Conservation (phyloP, 164 flowering plant genomes). For the Kalanchoe fedtschenkoi region DNA sequence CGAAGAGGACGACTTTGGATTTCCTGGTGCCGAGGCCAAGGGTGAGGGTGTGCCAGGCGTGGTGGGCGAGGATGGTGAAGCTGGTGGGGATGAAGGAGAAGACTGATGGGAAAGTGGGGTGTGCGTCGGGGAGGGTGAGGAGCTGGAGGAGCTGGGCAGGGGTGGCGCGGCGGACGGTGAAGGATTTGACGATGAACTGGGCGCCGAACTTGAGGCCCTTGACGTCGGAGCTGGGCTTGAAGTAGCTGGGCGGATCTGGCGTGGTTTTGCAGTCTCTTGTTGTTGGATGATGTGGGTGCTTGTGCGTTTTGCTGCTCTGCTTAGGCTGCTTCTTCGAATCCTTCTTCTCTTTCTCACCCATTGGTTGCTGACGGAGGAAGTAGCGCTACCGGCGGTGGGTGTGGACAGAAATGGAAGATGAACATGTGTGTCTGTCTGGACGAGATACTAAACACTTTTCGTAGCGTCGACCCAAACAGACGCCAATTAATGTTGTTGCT, state of each 20-base stretch:
- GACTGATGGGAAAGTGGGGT: constrained; percentile 52
- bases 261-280: constrained; percentile 27
- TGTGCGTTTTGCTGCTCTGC: constrained; percentile 47
- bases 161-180: background rate
- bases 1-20: constrained; percentile 76
- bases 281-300: constrained; percentile 38
- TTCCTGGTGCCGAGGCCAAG: constrained; percentile 92
- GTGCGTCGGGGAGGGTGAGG: constrained; percentile 6
- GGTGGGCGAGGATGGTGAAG: constrained; percentile 94
- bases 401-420: background rate
- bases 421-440: too few relatives aligned
- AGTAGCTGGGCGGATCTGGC: constrained; percentile 42
- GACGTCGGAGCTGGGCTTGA: constrained; percentile 18
- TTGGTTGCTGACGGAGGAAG: constrained; percentile 8
- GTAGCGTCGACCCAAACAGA: too few relatives aligned
- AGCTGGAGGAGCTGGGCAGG: constrained; percentile 17
- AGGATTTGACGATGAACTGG: background rate
- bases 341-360: constrained; percentile 38
- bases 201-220: constrained; percentile 2
- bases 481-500: too few relatives aligned
- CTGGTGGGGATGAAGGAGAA: constrained; percentile 76
- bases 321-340: constrained; percentile 23
- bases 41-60: constrained; percentile 92
- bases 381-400: background rate
- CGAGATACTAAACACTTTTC: too few relatives aligned